Evolutionary conservation across 257 asterid genomes (phyloP), one percentile per base, ranked within the genome.

Genomic region (Salvia hispanica): DNA sequence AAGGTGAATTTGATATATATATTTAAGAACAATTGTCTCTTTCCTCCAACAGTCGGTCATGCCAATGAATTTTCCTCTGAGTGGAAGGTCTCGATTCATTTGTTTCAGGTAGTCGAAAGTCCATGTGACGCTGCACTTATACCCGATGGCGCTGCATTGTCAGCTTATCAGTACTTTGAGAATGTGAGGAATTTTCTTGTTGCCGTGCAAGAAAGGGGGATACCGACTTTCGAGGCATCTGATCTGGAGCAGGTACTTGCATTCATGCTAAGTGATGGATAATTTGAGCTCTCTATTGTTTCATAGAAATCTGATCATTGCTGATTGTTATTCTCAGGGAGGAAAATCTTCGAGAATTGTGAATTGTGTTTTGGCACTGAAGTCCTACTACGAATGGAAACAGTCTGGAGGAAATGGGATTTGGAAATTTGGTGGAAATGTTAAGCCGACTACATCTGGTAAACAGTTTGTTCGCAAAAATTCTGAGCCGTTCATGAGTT

Each of bases 171-270:
- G 65, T 91, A 91, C 75, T 94, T 94, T 74, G 99, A 94, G 83
- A 94, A 94, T 62, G 86, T 91, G 59, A 84, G 99, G 70, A 94
- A 94, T 77, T 91, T 94, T 75, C 97, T 91, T 43, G 98, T 88
- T 37, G 95, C 96, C 8, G 87, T 85, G 72, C 91, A 91, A 78
- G 95, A 91, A 67, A 31, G 89, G 83, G 99, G 99, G 62, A 80
- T 89, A 63, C 99, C 99, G 66, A 78, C 90, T 56, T 94, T 94
- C 68, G 99, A 94, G 84, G 96, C 92, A 58, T 91, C 98, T 78
- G 99, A 94, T 83, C 82, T 94, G 18, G 97, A 94, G 74, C 96
- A 91, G 88, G 99, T 91, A 74, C 59, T 46, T 5, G 15, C 60
- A 42, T 42, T 63, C 37, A 9, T 42, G 16, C 46, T 18, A 36